Conservation (phyloP, 495 filamentous ascomycete genomes). For the Cairneyella variabilis region DNA sequence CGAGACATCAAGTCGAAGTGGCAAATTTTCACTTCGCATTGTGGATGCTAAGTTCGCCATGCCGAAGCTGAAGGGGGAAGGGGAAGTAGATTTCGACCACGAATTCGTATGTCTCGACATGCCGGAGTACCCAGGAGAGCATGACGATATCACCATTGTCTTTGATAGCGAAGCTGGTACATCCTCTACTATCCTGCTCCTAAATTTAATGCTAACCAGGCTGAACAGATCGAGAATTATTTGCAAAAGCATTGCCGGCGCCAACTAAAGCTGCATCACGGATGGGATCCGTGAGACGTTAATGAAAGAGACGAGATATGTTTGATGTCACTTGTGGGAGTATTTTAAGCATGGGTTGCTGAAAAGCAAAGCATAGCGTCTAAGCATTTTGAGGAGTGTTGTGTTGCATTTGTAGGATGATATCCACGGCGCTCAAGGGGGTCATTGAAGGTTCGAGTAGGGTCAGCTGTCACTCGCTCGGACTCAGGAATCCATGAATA, state of each 20-base stretch:
- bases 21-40: constrained; percentile 66
- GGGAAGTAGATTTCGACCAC: constrained; percentile 39
- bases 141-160: constrained; percentile 80
- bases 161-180: constrained; percentile 78
- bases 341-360: too few relatives aligned
- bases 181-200: constrained; percentile 27
- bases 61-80: constrained; percentile 39
- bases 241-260: constrained; percentile 24
- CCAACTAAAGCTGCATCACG: constrained; percentile 23
- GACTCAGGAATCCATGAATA: too few relatives aligned
- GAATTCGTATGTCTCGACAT: constrained; percentile 78
- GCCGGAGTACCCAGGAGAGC: constrained; percentile 83
- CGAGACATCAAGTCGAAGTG: constrained; percentile 62
- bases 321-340: too few relatives aligned
- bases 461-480: too few relatives aligned
- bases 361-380: constrained; percentile 12
- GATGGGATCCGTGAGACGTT: constrained; percentile 20
- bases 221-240: constrained; percentile 18
- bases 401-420: constrained; percentile 16
- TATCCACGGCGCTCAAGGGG: constrained; percentile 16
- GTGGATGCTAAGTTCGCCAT: constrained; percentile 89
- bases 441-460: background rate
- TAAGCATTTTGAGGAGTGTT: constrained; percentile 17
- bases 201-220: constrained; percentile 10
- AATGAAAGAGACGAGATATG: too few relatives aligned